Percentiles rank a stretch among this genome's conserved stretches.
These are phyloP conservation scores for Coemansia sp. DNA, from an alignment of 192 early-diverging fungal genomes.

Conservation along the genomic window DNA sequence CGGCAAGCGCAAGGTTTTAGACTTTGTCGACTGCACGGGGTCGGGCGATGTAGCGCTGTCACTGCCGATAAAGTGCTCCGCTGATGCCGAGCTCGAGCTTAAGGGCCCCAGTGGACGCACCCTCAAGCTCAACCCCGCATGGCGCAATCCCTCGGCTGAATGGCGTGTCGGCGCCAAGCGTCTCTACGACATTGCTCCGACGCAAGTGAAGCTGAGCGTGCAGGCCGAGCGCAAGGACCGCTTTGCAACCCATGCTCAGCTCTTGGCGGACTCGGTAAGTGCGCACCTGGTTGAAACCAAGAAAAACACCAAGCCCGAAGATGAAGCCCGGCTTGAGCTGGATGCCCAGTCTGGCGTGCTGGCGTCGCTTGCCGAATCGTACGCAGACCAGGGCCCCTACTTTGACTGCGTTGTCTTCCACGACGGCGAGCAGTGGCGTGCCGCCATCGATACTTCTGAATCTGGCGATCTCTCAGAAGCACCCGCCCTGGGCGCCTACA, in stretches of 20 bases:
- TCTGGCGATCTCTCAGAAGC: conserved; percentile 71
- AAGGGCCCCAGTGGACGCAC: conserved; percentile 74
- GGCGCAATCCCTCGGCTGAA: conserved; percentile 81
- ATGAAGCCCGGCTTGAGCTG: conserved; percentile 47
- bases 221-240: conserved; percentile 54
- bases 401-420: conserved; percentile 84
- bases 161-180: conserved; percentile 84
- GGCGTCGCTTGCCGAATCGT: conserved; percentile 58
- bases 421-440: conserved; percentile 89
- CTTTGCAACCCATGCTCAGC: conserved; percentile 32
- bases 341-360: conserved; percentile 65
- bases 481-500: conserved; percentile 71
- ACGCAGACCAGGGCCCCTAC: conserved; percentile 75
- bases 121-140: conserved; percentile 65
- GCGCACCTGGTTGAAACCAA: conserved; percentile 36
- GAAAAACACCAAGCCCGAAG: conserved; percentile 10
- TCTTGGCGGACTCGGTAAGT: conserved; percentile 22
- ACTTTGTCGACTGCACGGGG: conserved; percentile 95
- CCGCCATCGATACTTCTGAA: conserved; percentile 74
- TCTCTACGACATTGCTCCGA: conserved; percentile 74
- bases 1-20: conserved; percentile 88
- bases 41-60: conserved; percentile 71
- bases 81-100: conserved; percentile 54
- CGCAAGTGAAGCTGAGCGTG: conserved; percentile 42
- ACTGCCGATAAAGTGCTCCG: conserved; percentile 45